phyloP scores from a whole-genome alignment of 2,329 filamentous ascomycete genomes.

The Colletotrichum chlorophyti region DNA sequence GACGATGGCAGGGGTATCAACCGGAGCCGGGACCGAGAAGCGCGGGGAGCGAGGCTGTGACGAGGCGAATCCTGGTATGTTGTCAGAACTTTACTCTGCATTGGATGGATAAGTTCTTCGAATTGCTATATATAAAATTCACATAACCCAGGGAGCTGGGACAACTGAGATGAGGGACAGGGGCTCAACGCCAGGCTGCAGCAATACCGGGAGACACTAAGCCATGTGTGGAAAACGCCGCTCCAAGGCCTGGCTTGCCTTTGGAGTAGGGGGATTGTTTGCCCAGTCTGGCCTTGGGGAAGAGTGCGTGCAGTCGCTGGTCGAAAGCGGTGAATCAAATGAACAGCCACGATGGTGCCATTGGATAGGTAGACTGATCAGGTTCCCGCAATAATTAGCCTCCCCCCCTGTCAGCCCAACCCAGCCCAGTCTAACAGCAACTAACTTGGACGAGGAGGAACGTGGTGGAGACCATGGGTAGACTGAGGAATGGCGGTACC shows the following conservation, averaged over 20 bases:
- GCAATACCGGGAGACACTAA: constrained; percentile 11
- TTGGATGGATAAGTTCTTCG: background rate
- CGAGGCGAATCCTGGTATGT: constrained; percentile 10
- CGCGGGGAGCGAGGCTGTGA: constrained; percentile 25
- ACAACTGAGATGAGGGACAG: constrained; percentile 3
- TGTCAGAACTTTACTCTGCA: constrained; percentile 22
- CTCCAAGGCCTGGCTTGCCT: constrained; percentile 5
- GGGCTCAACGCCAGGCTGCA: constrained; percentile 18
- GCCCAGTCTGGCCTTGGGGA: background rate
- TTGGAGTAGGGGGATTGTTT: background rate
- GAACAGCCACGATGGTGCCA: constrained; percentile 21
- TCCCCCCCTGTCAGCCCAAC: constrained; percentile 14
- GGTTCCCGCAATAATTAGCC: constrained; percentile 1
- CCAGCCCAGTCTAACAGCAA: background rate
- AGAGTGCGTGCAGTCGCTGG: constrained; percentile 3
- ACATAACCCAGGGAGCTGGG: constrained; percentile 14
- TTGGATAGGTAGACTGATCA: constrained; percentile 11
- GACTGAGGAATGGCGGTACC: constrained; percentile 1
- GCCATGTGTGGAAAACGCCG: constrained; percentile 1
- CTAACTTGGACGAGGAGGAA: no score
- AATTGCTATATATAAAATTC: constrained; percentile 29
- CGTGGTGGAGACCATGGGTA: background rate
- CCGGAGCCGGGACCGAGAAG: constrained; percentile 17
- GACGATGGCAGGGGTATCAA: constrained; percentile 6
- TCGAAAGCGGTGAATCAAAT: constrained; percentile 22